Conservation (phyloP, 2,329 filamentous ascomycete species). For the Aquanectria penicillioides region DNA sequence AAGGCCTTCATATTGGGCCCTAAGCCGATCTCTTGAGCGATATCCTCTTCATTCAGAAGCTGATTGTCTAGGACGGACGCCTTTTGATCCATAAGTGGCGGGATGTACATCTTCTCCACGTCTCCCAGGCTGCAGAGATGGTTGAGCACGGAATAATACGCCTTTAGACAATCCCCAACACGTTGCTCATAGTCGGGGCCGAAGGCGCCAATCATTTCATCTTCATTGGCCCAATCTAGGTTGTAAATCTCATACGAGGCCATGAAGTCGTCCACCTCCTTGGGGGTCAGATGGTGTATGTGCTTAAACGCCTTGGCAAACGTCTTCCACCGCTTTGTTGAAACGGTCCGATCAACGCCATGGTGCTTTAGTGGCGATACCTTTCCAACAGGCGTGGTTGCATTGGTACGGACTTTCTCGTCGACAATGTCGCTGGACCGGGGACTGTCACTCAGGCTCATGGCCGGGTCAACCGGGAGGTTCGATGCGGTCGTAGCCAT, state of each 20-base stretch:
- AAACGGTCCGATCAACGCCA: not conserved
- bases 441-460: not conserved
- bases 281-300: slow-evolving; percentile 6
- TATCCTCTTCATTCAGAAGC: slow-evolving; percentile 15
- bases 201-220: slow-evolving; percentile 14
- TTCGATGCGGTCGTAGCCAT: slow-evolving; percentile 1
- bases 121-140: slow-evolving; percentile 19
- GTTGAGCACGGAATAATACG: slow-evolving; percentile 21
- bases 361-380: not conserved
- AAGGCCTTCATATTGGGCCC: slow-evolving; percentile 7
- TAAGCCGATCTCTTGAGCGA: slow-evolving; percentile 8
- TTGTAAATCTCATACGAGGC: slow-evolving; percentile 23
- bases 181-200: slow-evolving; percentile 14
- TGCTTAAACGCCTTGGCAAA: slow-evolving; percentile 20
- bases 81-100: slow-evolving; percentile 18
- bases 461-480: not conserved
- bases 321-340: slow-evolving; percentile 11
- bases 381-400: not conserved
- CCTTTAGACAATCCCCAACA: slow-evolving; percentile 15
- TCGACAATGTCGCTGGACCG: slow-evolving; percentile 11
- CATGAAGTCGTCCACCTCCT: slow-evolving; percentile 21
- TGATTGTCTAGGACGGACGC: slow-evolving; percentile 17
- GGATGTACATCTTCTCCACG: slow-evolving; percentile 25
- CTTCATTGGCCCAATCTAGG: slow-evolving; percentile 15
- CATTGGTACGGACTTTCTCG: slow-evolving; percentile 1